These are phyloP conservation scores for Penstemon barbatus DNA, from an alignment of 257 asterid species.

Conservation along the genomic window DNA sequence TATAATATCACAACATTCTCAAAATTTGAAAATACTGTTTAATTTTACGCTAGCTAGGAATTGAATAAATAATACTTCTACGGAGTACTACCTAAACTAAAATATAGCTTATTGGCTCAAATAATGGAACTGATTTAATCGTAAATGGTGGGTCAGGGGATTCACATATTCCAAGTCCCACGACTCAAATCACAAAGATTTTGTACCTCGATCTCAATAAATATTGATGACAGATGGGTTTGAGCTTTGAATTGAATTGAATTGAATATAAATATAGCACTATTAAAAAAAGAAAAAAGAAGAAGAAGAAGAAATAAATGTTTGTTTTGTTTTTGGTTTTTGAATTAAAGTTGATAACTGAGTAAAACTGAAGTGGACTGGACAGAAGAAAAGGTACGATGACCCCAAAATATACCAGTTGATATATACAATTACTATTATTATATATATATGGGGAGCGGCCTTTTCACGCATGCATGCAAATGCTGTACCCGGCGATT, in stretches of 20 bases:
- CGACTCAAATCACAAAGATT: slow-evolving; percentile 13
- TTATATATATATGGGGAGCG: background rate
- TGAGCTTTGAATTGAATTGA: no score
- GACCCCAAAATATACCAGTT: background rate
- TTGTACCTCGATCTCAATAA: slow-evolving; percentile 20
- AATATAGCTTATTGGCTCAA: background rate
- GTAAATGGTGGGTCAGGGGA: background rate
- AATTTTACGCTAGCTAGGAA: no score
- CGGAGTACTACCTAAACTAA: no score
- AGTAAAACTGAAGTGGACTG: slow-evolving; percentile 40
- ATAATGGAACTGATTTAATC: background rate
- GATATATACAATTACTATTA: no score
- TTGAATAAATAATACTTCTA: no score
- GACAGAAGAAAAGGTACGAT: slow-evolving; percentile 37
- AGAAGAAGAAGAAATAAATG: background rate
- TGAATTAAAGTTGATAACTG: slow-evolving; percentile 43
- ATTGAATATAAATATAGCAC: no score
- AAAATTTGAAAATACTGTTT: no score
- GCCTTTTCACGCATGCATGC: slow-evolving; percentile 47
- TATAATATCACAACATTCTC: no score
- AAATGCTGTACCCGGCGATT: background rate
- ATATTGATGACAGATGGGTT: slow-evolving; percentile 25
- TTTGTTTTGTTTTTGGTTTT: slow-evolving; percentile 16
- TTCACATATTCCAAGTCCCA: slow-evolving; percentile 25
- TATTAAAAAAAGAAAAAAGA: no score